phyloP scores from a whole-genome alignment of 2,329 filamentous ascomycete genomes.

The Paraphoma sp. region DNA sequence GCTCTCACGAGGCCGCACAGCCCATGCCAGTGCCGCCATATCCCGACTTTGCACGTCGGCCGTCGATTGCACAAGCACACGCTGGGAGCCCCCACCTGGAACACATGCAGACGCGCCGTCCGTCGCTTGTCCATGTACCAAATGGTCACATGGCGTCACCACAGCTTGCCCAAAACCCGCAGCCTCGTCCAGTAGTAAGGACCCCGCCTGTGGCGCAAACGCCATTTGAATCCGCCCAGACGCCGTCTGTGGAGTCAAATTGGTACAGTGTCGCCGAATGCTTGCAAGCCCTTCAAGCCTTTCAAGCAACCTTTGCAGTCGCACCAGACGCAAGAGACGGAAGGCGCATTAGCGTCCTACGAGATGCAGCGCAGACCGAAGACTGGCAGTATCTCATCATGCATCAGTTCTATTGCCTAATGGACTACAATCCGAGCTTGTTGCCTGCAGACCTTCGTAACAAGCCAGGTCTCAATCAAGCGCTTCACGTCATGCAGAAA shows the following conservation, averaged over 20 bases:
- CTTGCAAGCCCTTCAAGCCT: conserved; percentile 3
- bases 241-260: background rate
- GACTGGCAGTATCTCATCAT: conserved; percentile 39
- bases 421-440: conserved; percentile 36
- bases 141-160: conserved; percentile 9
- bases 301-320: conserved; percentile 1
- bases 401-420: conserved; percentile 39
- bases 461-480: conserved; percentile 32
- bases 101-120: conserved; percentile 5
- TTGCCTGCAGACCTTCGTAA: conserved; percentile 50
- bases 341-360: conserved; percentile 35
- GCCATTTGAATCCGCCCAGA: conserved; percentile 3
- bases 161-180: conserved; percentile 6
- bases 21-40: background rate
- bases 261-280: background rate
- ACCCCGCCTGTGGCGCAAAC: conserved; percentile 1
- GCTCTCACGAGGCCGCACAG: background rate
- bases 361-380: conserved; percentile 39
- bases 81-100: conserved; percentile 5
- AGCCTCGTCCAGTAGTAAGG: background rate
- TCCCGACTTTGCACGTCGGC: conserved; percentile 2
- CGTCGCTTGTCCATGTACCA: background rate
- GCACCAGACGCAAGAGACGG: conserved; percentile 6
- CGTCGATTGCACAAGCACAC: conserved; percentile 7
- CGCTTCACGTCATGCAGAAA: conserved; percentile 47